These are phyloP conservation scores for Raphanus sativus DNA, from an alignment of 345 rosid genomes.

Conservation along the genomic window DNA sequence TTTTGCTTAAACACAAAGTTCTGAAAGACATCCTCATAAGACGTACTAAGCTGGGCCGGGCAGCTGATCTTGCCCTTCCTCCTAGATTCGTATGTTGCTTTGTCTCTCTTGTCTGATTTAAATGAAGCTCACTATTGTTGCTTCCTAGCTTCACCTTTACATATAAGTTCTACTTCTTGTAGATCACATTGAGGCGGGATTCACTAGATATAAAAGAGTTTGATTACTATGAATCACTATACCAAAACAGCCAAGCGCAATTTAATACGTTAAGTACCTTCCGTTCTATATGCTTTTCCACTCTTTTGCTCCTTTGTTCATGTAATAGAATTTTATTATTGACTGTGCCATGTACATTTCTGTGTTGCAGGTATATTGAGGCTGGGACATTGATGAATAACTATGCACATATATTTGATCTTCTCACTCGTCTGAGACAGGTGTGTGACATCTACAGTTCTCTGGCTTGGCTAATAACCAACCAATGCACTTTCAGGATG, in stretches of 20 bases:
- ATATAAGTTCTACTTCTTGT: conserved; percentile 21
- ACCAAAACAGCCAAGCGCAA: conserved; percentile 83
- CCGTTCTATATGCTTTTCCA: conserved; percentile 2
- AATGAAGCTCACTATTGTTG: conserved; percentile 14
- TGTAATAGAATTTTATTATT: not conserved
- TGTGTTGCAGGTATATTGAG: conserved; percentile 63
- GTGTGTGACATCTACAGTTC: conserved; percentile 40
- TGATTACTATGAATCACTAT: conserved; percentile 81
- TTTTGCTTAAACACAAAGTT: conserved; percentile 82
- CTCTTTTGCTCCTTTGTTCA: conserved; percentile 19
- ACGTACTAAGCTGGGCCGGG: conserved; percentile 92
- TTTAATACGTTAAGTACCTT: conserved; percentile 70
- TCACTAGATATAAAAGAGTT: conserved; percentile 73
- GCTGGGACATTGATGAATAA: conserved; percentile 92
- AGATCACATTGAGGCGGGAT: conserved; percentile 87
- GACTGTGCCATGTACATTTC: conserved; percentile 7
- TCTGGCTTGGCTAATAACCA: conserved; percentile 14
- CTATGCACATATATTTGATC: conserved; percentile 95
- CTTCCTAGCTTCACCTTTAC: conserved; percentile 5
- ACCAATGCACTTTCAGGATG: not conserved
- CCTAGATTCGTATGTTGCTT: conserved; percentile 71
- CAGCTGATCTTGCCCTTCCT: conserved; percentile 99
- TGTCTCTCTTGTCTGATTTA: conserved; percentile 7
- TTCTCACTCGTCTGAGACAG: conserved; percentile 95
- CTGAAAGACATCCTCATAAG: conserved; percentile 67